Percentiles rank a stretch among this genome's conserved stretches.
These are phyloP conservation scores for Hypocrella siamensis DNA, from an alignment of 2,329 filamentous ascomycete genomes.

Conservation along the genomic window DNA sequence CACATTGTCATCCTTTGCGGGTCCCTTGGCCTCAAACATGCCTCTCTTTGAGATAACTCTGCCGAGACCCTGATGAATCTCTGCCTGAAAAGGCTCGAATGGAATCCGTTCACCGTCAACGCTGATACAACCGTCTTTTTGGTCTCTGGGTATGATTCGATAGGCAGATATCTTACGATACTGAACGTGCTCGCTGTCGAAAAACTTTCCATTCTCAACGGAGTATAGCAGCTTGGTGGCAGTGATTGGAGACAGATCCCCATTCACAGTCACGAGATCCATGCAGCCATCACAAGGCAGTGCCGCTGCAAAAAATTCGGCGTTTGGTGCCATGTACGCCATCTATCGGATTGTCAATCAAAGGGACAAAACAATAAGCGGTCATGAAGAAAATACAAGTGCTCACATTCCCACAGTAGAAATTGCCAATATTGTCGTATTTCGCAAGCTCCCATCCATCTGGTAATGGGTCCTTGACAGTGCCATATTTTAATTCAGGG, in stretches of 20 bases:
- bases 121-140: conserved; percentile 69
- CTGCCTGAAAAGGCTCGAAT: conserved; percentile 81
- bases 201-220: conserved; percentile 59
- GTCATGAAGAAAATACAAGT: neutral
- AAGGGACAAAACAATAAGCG: neutral
- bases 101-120: conserved; percentile 83
- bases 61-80: conserved; percentile 70
- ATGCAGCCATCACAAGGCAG: conserved; percentile 72
- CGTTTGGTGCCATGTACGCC: conserved; percentile 75
- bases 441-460: conserved; percentile 60
- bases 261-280: conserved; percentile 70
- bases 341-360: conserved; percentile 35
- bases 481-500: conserved; percentile 64
- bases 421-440: conserved; percentile 70
- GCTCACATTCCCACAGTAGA: conserved; percentile 77
- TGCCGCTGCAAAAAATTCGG: conserved; percentile 76
- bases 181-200: conserved; percentile 60
- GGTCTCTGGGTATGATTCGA: conserved; percentile 60
- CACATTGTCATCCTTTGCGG: conserved; percentile 30
- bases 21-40: conserved; percentile 51
- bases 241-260: conserved; percentile 51
- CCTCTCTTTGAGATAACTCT: conserved; percentile 69
- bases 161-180: conserved; percentile 84
- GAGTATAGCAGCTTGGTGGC: conserved; percentile 55
- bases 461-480: conserved; percentile 61